Conservation (phyloP, 352 stramenopile genomes). For the Salisapilia sapeloensis region DNA sequence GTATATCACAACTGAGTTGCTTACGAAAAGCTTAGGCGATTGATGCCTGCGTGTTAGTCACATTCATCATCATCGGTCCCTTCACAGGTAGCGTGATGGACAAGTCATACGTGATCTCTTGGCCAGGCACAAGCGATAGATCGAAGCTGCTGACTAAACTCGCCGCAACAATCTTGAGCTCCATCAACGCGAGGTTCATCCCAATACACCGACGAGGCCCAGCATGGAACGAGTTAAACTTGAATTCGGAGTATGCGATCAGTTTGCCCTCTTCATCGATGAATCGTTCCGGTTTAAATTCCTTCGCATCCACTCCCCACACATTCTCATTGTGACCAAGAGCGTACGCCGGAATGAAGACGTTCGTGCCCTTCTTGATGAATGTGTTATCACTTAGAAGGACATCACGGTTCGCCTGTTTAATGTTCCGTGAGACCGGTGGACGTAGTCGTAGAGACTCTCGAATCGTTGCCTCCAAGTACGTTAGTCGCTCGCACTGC, state of each 20-base stretch:
- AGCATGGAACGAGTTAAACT: slow-evolving; percentile 52
- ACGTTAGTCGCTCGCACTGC: slow-evolving; percentile 16
- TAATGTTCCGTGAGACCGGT: slow-evolving; percentile 12
- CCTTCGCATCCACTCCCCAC: slow-evolving; percentile 11
- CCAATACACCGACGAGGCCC: slow-evolving; percentile 31
- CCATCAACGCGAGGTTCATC: slow-evolving; percentile 42
- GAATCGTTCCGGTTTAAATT: slow-evolving; percentile 18
- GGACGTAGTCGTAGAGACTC: slow-evolving; percentile 39
- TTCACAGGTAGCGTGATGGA: slow-evolving; percentile 36
- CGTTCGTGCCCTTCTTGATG: slow-evolving; percentile 3
- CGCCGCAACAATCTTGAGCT: slow-evolving; percentile 55
- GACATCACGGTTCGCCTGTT: slow-evolving; percentile 7
- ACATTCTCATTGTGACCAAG: slow-evolving; percentile 11
- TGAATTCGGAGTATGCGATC: slow-evolving; percentile 17
- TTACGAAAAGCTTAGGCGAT: no score
- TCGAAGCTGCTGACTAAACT: slow-evolving; percentile 40
- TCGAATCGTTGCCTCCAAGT: slow-evolving; percentile 32
- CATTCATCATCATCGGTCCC: slow-evolving; percentile 3
- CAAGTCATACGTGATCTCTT: slow-evolving; percentile 16
- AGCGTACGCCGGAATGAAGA: slow-evolving; percentile 10
- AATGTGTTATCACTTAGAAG: slow-evolving; percentile 14
- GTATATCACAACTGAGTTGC: no score
- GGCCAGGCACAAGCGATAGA: slow-evolving; percentile 10
- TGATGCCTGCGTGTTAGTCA: no score
- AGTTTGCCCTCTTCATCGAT: slow-evolving; percentile 5